phyloP scores from a whole-genome alignment of 805 yeast genomes.

The Ogataea parapolymorpha region DNA sequence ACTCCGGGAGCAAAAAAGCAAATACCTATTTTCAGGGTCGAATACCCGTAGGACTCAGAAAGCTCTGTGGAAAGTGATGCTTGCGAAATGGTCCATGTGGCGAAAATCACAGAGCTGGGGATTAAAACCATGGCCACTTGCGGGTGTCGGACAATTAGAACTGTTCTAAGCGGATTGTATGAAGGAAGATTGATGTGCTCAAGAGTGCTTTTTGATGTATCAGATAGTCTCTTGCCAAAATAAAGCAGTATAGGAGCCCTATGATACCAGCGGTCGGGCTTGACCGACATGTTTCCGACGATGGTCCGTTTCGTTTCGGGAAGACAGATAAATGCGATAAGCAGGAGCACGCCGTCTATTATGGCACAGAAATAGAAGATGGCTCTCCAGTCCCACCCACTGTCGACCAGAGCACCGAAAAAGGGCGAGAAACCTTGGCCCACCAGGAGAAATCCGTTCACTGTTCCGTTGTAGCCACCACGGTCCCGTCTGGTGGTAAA shows the following conservation, averaged over 20 bases:
- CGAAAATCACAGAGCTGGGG: constrained; percentile 60
- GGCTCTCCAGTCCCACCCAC: constrained; percentile 66
- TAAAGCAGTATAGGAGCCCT: constrained; percentile 42
- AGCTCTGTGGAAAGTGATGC: constrained; percentile 62
- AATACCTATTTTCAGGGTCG: constrained; percentile 59
- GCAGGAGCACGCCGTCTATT: constrained; percentile 48
- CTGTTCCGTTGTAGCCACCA: constrained; percentile 67
- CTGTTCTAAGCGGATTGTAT: constrained; percentile 29
- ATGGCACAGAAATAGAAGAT: constrained; percentile 75
- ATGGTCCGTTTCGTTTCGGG: constrained; percentile 76
- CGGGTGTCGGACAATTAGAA: constrained; percentile 13
- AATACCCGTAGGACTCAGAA: constrained; percentile 45
- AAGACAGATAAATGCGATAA: constrained; percentile 36
- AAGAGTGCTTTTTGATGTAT: constrained; percentile 26
- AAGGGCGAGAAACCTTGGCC: constrained; percentile 82
- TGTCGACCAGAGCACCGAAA: constrained; percentile 54
- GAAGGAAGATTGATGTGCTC: constrained; percentile 9
- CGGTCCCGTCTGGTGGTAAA: constrained; percentile 60
- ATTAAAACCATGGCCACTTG: constrained; percentile 45
- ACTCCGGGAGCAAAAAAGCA: constrained; percentile 75
- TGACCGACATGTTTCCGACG: constrained; percentile 71
- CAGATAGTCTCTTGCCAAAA: constrained; percentile 32
- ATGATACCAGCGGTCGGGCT: constrained; percentile 43
- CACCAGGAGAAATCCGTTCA: constrained; percentile 58
- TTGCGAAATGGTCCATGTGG: constrained; percentile 67